phyloP scores from a whole-genome alignment of 768 basidiomycete species.

The Tylopilus balloui region DNA sequence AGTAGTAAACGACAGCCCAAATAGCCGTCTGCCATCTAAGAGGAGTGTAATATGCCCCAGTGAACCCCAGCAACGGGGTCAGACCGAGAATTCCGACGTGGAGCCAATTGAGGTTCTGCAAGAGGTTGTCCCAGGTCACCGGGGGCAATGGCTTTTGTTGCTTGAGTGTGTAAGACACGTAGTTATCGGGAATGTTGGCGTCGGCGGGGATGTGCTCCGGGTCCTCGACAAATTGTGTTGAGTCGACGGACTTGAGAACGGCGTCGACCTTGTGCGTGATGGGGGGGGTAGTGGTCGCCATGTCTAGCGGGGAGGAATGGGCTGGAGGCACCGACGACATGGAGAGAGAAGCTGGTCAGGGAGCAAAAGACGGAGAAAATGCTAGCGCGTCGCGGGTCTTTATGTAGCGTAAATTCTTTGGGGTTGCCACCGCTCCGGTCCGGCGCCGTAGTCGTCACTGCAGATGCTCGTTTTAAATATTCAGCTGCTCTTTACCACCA shows the following conservation, averaged over 20 bases:
- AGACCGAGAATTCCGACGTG: slow-evolving; percentile 67
- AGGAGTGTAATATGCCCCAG: slow-evolving; percentile 63
- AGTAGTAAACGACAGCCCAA: slow-evolving; percentile 68
- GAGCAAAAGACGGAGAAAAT: slow-evolving; percentile 12
- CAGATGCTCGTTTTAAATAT: not conserved
- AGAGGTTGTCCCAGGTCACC: slow-evolving; percentile 53
- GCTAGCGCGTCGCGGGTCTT: slow-evolving; percentile 12
- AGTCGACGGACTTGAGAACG: not conserved
- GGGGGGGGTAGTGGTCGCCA: slow-evolving; percentile 9
- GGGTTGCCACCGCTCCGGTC: slow-evolving; percentile 26
- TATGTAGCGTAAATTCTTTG: slow-evolving; percentile 33
- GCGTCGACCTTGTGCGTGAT: slow-evolving; percentile 5
- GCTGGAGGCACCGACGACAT: slow-evolving; percentile 28
- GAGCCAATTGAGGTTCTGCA: slow-evolving; percentile 71
- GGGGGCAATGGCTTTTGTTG: slow-evolving; percentile 67
- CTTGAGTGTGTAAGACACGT: slow-evolving; percentile 70
- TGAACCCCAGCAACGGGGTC: slow-evolving; percentile 68
- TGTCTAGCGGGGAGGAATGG: slow-evolving; percentile 13
- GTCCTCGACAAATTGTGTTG: slow-evolving; percentile 19
- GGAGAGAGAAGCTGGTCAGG: slow-evolving; percentile 20
- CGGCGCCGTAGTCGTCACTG: not conserved
- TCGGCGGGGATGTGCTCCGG: slow-evolving; percentile 40
- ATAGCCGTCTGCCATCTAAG: slow-evolving; percentile 70
- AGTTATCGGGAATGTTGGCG: slow-evolving; percentile 74
- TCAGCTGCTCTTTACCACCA: not conserved